These are phyloP conservation scores for Mycena vulgaris DNA, from an alignment of 768 basidiomycete genomes.

Conservation along the genomic window DNA sequence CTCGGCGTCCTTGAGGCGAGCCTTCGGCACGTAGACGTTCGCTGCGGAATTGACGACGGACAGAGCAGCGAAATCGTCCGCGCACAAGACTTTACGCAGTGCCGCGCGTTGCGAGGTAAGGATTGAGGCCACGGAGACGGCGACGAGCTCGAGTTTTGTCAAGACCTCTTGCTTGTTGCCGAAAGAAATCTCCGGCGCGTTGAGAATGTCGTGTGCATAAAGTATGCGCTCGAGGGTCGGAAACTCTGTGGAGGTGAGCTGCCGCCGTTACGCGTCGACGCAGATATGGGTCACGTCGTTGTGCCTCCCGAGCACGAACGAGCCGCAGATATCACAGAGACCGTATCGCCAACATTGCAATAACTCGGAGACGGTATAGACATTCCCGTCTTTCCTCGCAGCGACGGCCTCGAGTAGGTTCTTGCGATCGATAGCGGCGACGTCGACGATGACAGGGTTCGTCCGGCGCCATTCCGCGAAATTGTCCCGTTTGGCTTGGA, in stretches of 20 bases:
- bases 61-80: background rate
- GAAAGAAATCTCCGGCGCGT: background rate
- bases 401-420: background rate
- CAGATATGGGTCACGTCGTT: background rate
- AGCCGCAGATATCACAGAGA: background rate
- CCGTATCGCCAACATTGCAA: background rate
- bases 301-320: background rate
- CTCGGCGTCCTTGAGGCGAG: background rate
- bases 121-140: background rate
- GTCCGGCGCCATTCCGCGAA: background rate
- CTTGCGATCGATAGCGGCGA: background rate
- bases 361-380: background rate
- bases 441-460: background rate
- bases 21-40: background rate
- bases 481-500: background rate
- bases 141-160: background rate
- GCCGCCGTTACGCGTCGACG: background rate
- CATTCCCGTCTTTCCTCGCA: background rate
- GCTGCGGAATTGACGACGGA: background rate
- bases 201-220: background rate
- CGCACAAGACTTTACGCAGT: background rate
- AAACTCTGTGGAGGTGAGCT: background rate
- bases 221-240: background rate
- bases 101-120: background rate
- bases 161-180: background rate